phyloP scores from a whole-genome alignment of 768 basidiomycete genomes.

The Suillus decipiens region DNA sequence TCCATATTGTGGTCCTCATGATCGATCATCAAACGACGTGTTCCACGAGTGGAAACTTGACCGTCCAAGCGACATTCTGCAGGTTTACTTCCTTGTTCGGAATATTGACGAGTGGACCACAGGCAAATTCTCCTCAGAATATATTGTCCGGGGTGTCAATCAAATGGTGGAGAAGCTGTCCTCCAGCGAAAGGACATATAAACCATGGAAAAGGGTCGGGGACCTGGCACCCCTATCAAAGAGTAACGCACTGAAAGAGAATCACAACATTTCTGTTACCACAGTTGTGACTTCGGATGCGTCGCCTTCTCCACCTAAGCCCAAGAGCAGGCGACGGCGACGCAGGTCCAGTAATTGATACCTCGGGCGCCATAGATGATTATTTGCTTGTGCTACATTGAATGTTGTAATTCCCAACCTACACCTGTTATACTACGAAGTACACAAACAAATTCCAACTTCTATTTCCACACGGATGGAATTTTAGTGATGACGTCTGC shows the following conservation, averaged over 20 bases:
- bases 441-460: conserved; percentile 5
- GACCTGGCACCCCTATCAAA: conserved; percentile 24
- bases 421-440: conserved; percentile 15
- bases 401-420: conserved; percentile 1
- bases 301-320: conserved; percentile 26
- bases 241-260: conserved; percentile 38
- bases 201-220: conserved; percentile 52
- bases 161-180: conserved; percentile 38
- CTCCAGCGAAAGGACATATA: conserved; percentile 34
- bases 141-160: conserved; percentile 41
- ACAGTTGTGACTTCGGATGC: conserved; percentile 27
- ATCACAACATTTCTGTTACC: conserved; percentile 29
- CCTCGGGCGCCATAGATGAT: background rate
- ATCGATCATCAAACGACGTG: conserved; percentile 21
- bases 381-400: conserved; percentile 16
- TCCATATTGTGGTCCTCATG: conserved; percentile 37
- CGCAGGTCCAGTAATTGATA: conserved; percentile 30
- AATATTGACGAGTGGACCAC: conserved; percentile 58
- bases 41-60: conserved; percentile 55
- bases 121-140: conserved; percentile 40
- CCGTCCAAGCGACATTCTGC: conserved; percentile 44
- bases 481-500: conserved; percentile 64
- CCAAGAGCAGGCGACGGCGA: conserved; percentile 31
- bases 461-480: conserved; percentile 75
- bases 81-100: conserved; percentile 51